phyloP scores from a whole-genome alignment of 768 basidiomycete genomes.

The Pleurotus cornucopiae region DNA sequence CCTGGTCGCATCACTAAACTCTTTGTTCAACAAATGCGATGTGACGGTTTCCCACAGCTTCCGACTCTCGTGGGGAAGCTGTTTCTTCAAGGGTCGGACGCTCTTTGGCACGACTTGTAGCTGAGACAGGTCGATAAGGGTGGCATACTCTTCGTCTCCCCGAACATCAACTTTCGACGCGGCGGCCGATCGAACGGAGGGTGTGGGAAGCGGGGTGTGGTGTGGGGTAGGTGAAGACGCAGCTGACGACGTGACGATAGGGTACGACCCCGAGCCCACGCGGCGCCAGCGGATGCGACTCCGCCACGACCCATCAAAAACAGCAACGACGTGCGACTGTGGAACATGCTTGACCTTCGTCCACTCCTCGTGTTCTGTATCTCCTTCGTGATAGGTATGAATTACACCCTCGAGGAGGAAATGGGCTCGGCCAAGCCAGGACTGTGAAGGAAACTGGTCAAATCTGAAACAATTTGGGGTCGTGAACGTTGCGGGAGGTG shows the following conservation, averaged over 20 bases:
- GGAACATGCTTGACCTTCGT: conserved; percentile 91
- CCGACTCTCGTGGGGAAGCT: conserved; percentile 78
- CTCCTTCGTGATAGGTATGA: conserved; percentile 70
- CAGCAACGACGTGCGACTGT: conserved; percentile 65
- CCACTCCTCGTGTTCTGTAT: conserved; percentile 65
- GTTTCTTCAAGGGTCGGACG: conserved; percentile 79
- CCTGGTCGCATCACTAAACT: conserved; percentile 87
- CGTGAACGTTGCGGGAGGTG: background rate
- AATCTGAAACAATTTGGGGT: conserved; percentile 1
- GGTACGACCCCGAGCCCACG: conserved; percentile 42
- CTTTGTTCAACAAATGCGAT: conserved; percentile 68
- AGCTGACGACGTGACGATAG: conserved; percentile 33
- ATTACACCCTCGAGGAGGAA: conserved; percentile 88
- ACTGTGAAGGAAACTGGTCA: conserved; percentile 32
- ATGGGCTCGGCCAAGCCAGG: conserved; percentile 87
- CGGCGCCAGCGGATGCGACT: conserved; percentile 78
- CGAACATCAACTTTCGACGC: conserved; percentile 42
- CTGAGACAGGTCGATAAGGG: conserved; percentile 73
- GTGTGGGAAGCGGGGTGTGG: conserved; percentile 35
- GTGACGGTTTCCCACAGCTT: conserved; percentile 88
- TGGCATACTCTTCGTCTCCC: conserved; percentile 50
- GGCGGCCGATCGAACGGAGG: conserved; percentile 29
- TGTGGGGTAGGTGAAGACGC: conserved; percentile 47
- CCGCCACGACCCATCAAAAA: conserved; percentile 88
- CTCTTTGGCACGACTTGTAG: conserved; percentile 74